These are phyloP conservation scores for Trichoderma gamsii DNA, from an alignment of 495 filamentous ascomycete genomes.

Conservation along the genomic window DNA sequence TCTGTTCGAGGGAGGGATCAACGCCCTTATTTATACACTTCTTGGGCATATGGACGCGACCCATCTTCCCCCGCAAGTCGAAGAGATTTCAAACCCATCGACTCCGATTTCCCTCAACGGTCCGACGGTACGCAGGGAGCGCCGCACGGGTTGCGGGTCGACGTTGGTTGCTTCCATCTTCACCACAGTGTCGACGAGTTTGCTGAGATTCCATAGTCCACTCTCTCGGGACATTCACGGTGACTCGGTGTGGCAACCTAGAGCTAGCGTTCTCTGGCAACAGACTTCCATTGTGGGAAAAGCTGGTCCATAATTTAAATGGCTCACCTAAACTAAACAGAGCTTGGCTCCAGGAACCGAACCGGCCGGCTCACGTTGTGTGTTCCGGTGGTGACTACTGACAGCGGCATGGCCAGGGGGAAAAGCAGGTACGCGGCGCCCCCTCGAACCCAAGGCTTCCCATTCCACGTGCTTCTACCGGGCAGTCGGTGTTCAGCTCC, in stretches of 20 bases:
- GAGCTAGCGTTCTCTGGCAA: background rate
- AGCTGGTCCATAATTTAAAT: background rate
- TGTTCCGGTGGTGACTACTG: background rate
- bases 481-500: background rate
- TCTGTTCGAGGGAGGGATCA: background rate
- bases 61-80: constrained; percentile 4
- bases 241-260: background rate
- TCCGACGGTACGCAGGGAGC: constrained; percentile 1
- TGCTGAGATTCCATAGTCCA: background rate
- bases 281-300: background rate
- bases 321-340: background rate
- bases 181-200: background rate
- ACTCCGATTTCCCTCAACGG: background rate
- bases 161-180: background rate
- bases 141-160: constrained; percentile 10
- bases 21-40: constrained; percentile 4
- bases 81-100: background rate
- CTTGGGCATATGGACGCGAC: background rate
- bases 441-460: background rate
- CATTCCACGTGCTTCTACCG: background rate
- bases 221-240: background rate
- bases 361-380: background rate
- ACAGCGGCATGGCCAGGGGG: background rate
- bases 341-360: constrained; percentile 7
- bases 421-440: background rate